Base-by-base conservation (phyloP, 2,329 filamentous ascomycete species). In the Capronia americana region DNA sequence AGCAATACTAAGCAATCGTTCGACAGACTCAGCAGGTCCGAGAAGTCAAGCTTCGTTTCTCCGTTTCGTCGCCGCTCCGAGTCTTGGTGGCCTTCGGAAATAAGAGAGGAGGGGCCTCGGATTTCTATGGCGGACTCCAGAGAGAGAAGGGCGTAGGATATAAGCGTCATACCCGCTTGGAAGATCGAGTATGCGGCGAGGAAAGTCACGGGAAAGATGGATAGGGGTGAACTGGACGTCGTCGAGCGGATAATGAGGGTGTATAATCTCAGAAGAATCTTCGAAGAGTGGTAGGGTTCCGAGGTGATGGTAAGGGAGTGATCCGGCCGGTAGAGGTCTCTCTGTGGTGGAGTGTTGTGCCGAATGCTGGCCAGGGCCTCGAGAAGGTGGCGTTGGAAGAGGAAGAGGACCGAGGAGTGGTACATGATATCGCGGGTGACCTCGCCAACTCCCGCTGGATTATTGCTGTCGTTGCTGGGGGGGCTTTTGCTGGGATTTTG, bases 381-480 rank as follows among this genome's bases (percentile, higher is more conserved):
- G 11, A 61, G 58, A 54, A 61, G 44, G n/a, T 38, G 48, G 58
- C 46, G 58, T 20, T 61, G 58, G 17, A 61, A 61, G 46, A 61
- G 48, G 48, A 61, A 61, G 28, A 61, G 58, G 28, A 61, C 48
- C 30, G 58, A 53, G 17, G 58, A 54, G 58, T 61, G 58, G 30
- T 53, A 61, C 44, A 54, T 54, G 28, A 61, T 54, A 17, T 51
- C 58, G 48, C 48, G 48, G 5, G 30, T 61, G 28, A 61, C n/a
- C 28, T 51, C 44, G 30, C 58, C 30, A 28, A 61, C 58, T 7
- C 23, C 34, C 0, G 14, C 14, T 12, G 14, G 34, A 41, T 17
- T 17, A 2, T 41, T 41, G 48, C 11, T 54, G 48, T 41, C 48
- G 58, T 51, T 38, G 46, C 28, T 26, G 34, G 17, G 12, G 12